Evolutionary conservation across 2,329 filamentous ascomycete genomes (phyloP).

Genomic region (Aspergillus sp.): DNA sequence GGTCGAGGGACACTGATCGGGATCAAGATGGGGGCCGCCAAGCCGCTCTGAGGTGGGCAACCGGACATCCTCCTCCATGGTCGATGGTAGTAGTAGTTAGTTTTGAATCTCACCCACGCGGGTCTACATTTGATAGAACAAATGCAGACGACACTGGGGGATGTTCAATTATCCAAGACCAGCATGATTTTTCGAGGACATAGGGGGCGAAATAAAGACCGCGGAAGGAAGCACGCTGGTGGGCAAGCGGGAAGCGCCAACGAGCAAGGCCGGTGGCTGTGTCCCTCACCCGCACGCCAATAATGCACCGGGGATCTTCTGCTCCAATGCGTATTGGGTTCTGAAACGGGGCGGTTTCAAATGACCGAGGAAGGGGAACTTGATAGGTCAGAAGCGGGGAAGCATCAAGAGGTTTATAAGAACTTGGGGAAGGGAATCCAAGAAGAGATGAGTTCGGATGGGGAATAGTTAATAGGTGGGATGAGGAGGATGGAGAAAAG

Average conservation of each 20-base stretch:
- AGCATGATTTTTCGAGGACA: constrained; percentile 12
- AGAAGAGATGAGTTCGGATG: not conserved
- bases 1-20: constrained; percentile 7
- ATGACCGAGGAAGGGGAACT: not conserved
- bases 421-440: too few relatives aligned
- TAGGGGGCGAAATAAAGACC: constrained; percentile 10
- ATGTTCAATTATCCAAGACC: constrained; percentile 20
- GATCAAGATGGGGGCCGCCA: constrained; percentile 13
- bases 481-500: not conserved
- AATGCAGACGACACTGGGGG: constrained; percentile 13
- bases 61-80: constrained; percentile 29
- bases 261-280: constrained; percentile 25
- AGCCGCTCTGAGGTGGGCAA: constrained; percentile 20
- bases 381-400: not conserved
- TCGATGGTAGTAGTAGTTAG: constrained; percentile 12
- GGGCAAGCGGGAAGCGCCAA: constrained; percentile 15
- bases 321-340: not conserved
- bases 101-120: constrained; percentile 6
- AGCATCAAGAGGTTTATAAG: not conserved
- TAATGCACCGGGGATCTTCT: constrained; percentile 20
- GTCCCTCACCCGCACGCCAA: constrained; percentile 9
- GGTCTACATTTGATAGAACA: constrained; percentile 20
- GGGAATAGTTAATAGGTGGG: not conserved
- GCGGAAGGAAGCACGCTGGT: constrained; percentile 5
- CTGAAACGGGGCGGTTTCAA: constrained; percentile 3